Evolutionary conservation across 2,329 filamentous ascomycete genomes (phyloP).

Genomic region (Fusarium subglutinans): DNA sequence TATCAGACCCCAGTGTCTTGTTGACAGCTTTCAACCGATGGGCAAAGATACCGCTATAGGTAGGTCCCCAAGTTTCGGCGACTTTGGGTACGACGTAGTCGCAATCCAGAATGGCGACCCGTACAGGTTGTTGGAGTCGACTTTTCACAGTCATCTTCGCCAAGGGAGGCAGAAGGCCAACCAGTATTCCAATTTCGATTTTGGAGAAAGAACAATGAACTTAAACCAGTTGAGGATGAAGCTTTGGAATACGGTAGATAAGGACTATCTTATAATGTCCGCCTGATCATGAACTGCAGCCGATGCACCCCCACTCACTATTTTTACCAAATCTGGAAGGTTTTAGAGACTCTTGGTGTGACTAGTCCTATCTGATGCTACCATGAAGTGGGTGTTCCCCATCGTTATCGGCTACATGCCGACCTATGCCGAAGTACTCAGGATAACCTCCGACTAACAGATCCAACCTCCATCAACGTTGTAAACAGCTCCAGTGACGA

Average conservation of each 20-base stretch:
- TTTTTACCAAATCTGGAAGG: neutral
- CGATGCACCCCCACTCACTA: neutral
- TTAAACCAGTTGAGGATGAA: too few species aligned
- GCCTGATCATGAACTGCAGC: neutral
- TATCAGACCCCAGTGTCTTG: neutral
- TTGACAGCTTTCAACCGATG: neutral
- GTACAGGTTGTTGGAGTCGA: neutral
- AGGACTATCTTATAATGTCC: neutral
- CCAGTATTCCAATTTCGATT: too few species aligned
- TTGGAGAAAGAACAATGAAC: too few species aligned
- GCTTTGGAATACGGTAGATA: neutral
- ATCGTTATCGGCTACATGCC: neutral
- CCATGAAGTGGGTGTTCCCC: neutral
- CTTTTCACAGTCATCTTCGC: neutral
- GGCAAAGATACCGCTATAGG: neutral
- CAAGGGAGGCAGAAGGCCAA: too few species aligned
- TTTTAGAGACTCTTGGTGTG: neutral
- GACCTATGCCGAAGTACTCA: neutral
- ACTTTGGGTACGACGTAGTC: neutral
- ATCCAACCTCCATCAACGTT: neutral
- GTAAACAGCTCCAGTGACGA: neutral
- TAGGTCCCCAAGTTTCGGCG: neutral
- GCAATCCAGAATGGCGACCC: neutral
- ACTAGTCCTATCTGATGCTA: neutral
- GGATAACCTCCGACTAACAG: neutral